Base-by-base conservation (phyloP, 2,329 filamentous ascomycete genomes). In the Phialophora tarda region DNA sequence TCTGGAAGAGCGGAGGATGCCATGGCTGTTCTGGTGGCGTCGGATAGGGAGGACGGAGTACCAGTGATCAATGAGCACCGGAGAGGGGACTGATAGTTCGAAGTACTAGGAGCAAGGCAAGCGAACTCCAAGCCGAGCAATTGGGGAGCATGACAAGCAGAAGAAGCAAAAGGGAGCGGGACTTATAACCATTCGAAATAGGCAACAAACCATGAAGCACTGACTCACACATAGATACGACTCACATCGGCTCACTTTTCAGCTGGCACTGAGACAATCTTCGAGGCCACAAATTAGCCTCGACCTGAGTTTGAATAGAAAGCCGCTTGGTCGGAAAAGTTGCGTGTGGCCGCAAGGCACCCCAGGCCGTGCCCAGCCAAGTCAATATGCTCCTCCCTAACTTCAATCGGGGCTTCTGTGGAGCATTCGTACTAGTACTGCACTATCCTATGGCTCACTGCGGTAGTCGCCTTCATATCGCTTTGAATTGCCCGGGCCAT, bases 1-100 rank as follows among this genome's bases (percentile, higher is more conserved):
- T 84, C 78, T 5, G 84, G 84, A 41, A 86, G 78, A 51, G 78
- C 78, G 24, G 74, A 71, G 24, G 69, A 69, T 23, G 75, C 63
- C 68, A 70, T 70, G 48, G 4, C 24, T 48, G 32, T 55, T 34
- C 10, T 53, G 14, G 10, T n/a, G 28, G 17, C 4, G n/a, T 32
- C 14, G 47, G 30, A 23, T 30, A 4, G n/a, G 2, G 24, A 28
- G 26, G 6, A n/a, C 38, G 38, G 38, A 44, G 38, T n/a, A 8
- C 8, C 38, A 44, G 14, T n/a, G 14, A 6, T 44, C 38, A 8
- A 44, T 44, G 38, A 8, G 4, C 5, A n/a, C 23, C 12, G n/a
- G 34, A 5, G n/a, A 44, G 28, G 17, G 30, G n/a, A 21, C 8
- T 21, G 30, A 59, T 21, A 51, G 1, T 26, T 51, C 23, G 48